These are phyloP conservation scores for Penicillium expansum DNA, from an alignment of 2,329 filamentous ascomycete species.

Conservation along the genomic window DNA sequence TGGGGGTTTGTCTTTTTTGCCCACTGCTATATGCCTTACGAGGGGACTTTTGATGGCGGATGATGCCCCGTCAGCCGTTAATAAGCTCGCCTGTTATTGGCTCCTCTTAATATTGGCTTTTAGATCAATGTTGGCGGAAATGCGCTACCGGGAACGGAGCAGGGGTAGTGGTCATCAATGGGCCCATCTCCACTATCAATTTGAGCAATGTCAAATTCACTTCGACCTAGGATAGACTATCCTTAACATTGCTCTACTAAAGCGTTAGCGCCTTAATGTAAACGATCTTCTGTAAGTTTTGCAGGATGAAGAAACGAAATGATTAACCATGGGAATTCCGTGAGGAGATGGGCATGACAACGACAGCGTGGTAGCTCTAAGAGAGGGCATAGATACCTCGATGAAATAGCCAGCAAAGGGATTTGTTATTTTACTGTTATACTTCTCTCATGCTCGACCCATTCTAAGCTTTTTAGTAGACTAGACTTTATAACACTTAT, in stretches of 20 bases:
- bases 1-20: not conserved
- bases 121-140: not conserved
- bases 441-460: not conserved
- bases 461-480: too few relatives aligned
- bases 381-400: not conserved
- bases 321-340: not conserved
- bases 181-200: not conserved
- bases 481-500: too few relatives aligned
- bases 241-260: not conserved
- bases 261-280: too few relatives aligned
- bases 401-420: not conserved
- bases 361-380: not conserved
- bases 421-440: not conserved
- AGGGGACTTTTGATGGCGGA: not conserved
- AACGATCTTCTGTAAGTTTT: too few relatives aligned
- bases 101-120: not conserved
- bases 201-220: not conserved
- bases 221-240: too few relatives aligned
- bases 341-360: too few relatives aligned
- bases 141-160: not conserved
- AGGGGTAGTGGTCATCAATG: not conserved
- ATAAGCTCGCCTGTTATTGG: not conserved
- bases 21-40: not conserved
- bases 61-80: not conserved
- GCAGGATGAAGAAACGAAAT: not conserved